Conservation (phyloP, 2,329 filamentous ascomycete species). For the Setomelanomma holmii region DNA sequence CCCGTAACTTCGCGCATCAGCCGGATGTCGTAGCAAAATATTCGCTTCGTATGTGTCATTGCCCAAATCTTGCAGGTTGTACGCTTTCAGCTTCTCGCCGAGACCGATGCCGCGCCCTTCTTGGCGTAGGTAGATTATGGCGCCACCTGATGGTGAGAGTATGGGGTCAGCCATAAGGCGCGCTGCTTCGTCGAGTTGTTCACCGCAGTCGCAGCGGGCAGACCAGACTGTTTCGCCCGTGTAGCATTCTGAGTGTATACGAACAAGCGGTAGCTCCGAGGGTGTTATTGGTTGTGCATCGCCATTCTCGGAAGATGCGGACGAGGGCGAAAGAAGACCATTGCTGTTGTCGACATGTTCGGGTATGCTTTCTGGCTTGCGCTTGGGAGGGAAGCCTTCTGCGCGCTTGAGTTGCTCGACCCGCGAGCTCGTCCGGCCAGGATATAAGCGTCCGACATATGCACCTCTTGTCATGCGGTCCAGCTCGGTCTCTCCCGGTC, state of each 20-base stretch:
- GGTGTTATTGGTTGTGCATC: slow-evolving; percentile 35
- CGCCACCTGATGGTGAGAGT: slow-evolving; percentile 71
- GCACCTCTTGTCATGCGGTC: slow-evolving; percentile 94
- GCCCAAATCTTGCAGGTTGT: slow-evolving; percentile 95
- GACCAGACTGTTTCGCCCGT: slow-evolving; percentile 99
- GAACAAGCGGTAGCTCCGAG: slow-evolving; percentile 72
- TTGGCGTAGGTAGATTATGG: slow-evolving; percentile 94
- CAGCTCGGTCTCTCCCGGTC: slow-evolving; percentile 81
- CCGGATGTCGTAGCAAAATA: slow-evolving; percentile 85
- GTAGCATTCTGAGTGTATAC: slow-evolving; percentile 98
- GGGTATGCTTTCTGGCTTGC: slow-evolving; percentile 12
- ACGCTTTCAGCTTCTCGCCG: slow-evolving; percentile 95
- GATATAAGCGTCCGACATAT: slow-evolving; percentile 86
- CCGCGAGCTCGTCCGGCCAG: slow-evolving; percentile 80
- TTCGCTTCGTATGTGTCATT: slow-evolving; percentile 99
- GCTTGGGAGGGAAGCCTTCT: slow-evolving; percentile 34
- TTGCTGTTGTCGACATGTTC: slow-evolving; percentile 12
- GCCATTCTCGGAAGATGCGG: slow-evolving; percentile 37
- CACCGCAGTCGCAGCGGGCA: slow-evolving; percentile 94
- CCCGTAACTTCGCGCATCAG: slow-evolving; percentile 93
- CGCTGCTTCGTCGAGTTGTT: slow-evolving; percentile 96
- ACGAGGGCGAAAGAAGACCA: slow-evolving; percentile 24
- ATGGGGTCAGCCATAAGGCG: slow-evolving; percentile 81
- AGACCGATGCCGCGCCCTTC: slow-evolving; percentile 95
- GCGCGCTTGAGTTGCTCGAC: slow-evolving; percentile 60